Base-by-base conservation (phyloP, 2,329 filamentous ascomycete genomes). In the Xylaria sp. region DNA sequence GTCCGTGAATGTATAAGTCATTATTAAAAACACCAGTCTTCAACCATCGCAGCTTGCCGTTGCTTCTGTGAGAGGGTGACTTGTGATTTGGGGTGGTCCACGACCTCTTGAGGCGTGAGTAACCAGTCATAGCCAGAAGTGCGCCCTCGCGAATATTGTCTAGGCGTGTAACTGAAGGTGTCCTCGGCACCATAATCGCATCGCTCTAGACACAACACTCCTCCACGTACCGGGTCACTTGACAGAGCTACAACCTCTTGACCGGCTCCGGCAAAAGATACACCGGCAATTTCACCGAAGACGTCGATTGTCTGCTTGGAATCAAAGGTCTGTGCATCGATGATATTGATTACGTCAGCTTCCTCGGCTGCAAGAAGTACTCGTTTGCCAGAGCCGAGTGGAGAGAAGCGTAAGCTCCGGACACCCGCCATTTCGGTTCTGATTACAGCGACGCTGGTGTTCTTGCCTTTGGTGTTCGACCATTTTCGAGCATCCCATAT, bases 401-500 rank as follows among this genome's bases (percentile, higher is more conserved):
- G 91, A 0, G 91, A 93, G 80, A 94, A 95, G 46, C 87, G 87
- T 51, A 95, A 80, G 62, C 87, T 90, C 25, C 92, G 87, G 0
- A 90, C 90, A 23, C 90, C 89, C 1, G 91, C 89, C 84, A 93
- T 89, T 75, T 91, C 87, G 28, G 88, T 88, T 51, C 86, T 83
- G 28, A 94, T 82, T 12, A 86, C 86, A 20, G 83, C 82, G 9
- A 91, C 74, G 0, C 88, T 84, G 1, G 73, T 80, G 60, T 83
- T 81, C 25, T 76, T 64, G 6, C 88, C 88, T 4, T 85, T 81
- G 9, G 85, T 85, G 64, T 85, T 81, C 54, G 81, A 84, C 90
- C 91, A 93, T 63, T 87, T 89, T 9, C 92, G 87, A 8, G 92
- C 90, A 77, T 95, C 92, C 89, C 91, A 94, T 58, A 95, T 88